phyloP scores from a whole-genome alignment of 106 monocot species.

The Platanthera guangdongensis region DNA sequence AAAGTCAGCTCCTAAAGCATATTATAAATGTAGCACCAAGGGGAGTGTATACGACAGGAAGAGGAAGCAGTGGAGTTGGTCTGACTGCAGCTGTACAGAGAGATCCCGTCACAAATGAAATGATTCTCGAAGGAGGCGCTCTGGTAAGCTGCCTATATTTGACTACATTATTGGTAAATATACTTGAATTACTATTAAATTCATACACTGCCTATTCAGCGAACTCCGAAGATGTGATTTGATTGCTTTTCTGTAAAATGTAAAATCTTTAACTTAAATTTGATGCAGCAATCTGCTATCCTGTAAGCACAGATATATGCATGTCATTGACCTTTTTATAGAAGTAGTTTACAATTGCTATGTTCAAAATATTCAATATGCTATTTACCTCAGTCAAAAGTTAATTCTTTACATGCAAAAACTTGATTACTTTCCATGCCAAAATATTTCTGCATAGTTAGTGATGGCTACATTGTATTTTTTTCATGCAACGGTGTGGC shows the following conservation, averaged over 20 bases:
- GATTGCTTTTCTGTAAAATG: neutral
- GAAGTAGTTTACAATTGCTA: neutral
- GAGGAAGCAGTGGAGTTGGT: conserved; percentile 95
- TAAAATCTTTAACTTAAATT: neutral
- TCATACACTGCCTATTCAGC: neutral
- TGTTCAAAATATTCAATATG: neutral
- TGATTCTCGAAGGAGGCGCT: conserved; percentile 98
- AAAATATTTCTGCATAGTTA: neutral
- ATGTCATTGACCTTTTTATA: too few relatives aligned
- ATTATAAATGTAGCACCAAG: conserved; percentile 95
- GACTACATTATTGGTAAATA: neutral
- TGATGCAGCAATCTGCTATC: neutral
- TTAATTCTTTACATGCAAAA: neutral
- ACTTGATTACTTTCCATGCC: neutral
- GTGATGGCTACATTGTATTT: neutral
- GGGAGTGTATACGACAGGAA: conserved; percentile 90
- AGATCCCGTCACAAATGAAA: conserved; percentile 93
- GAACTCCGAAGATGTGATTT: neutral
- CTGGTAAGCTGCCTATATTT: conserved; percentile 40
- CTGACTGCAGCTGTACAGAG: conserved; percentile 93
- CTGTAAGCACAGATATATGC: neutral
- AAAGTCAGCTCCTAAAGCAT: conserved; percentile 95
- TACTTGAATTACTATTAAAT: neutral
- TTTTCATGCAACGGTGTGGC: neutral
- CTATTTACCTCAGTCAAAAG: neutral